phyloP scores from a whole-genome alignment of 2,329 filamentous ascomycete species.

The Ophiocordyceps camponoti-saundersi region DNA sequence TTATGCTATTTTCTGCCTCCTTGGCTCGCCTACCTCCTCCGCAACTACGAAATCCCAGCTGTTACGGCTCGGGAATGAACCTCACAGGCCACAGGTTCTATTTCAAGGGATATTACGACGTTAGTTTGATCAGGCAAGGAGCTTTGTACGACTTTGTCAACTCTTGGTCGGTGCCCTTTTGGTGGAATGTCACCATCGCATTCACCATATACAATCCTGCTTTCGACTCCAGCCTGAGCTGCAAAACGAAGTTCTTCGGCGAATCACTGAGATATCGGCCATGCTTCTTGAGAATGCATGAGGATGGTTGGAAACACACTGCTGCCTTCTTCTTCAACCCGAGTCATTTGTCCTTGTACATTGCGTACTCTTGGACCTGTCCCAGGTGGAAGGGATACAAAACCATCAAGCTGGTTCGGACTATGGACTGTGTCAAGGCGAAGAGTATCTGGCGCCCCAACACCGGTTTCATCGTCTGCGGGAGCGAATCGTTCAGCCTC shows the following conservation, averaged over 20 bases:
- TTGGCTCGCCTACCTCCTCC: background rate
- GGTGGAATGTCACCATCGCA: background rate
- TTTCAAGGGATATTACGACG: background rate
- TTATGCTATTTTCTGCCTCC: background rate
- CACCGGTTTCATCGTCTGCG: background rate
- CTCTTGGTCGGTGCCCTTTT: background rate
- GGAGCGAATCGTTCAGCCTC: background rate
- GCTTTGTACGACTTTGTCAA: background rate
- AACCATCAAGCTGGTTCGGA: background rate
- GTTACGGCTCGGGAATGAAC: background rate
- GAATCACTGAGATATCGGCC: background rate
- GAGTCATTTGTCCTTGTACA: background rate
- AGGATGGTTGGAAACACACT: background rate
- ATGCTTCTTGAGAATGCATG: background rate
- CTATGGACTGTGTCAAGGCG: background rate
- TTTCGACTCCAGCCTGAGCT: background rate
- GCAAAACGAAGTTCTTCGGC: background rate
- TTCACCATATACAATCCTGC: background rate
- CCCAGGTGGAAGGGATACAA: background rate
- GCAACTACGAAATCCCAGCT: background rate
- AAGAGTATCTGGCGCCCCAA: background rate
- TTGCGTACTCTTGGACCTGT: background rate
- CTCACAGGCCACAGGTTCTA: background rate
- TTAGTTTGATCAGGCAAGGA: background rate
- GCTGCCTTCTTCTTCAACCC: background rate